These are phyloP conservation scores for Trichoderma brevicompactum DNA, from an alignment of 2,329 filamentous ascomycete species.

Conservation along the genomic window DNA sequence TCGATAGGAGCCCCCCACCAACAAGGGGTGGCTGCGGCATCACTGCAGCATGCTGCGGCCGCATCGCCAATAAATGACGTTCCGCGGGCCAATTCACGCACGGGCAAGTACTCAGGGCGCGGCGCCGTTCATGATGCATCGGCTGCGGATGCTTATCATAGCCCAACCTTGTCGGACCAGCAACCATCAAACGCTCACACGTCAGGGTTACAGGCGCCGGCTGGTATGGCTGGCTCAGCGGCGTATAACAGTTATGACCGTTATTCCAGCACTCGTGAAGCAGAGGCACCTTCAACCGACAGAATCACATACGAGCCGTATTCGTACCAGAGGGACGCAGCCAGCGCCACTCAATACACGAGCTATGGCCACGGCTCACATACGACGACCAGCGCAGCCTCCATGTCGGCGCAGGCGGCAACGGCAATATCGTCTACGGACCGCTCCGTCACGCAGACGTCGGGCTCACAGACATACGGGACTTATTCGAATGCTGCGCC, in stretches of 20 bases:
- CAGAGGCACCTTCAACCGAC: conserved; percentile 17
- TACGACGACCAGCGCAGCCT: conserved; percentile 30
- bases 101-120: conserved; percentile 41
- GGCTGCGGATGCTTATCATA: conserved; percentile 12
- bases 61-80: conserved; percentile 39
- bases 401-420: not conserved
- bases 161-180: conserved; percentile 22
- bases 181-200: conserved; percentile 1
- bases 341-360: conserved; percentile 31
- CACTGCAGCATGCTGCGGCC: conserved; percentile 40
- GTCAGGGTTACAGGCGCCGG: not conserved
- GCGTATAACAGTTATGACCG: conserved; percentile 34
- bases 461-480: conserved; percentile 23
- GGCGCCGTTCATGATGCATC: conserved; percentile 38
- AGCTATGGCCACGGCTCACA: conserved; percentile 39
- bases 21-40: conserved; percentile 5
- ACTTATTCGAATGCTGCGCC: conserved; percentile 3
- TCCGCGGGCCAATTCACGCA: conserved; percentile 42
- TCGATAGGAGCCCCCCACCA: conserved; percentile 35
- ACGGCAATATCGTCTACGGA: conserved; percentile 18
- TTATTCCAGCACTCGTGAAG: conserved; percentile 28
- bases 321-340: conserved; percentile 36
- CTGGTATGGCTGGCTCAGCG: conserved; percentile 19
- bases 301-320: conserved; percentile 42
- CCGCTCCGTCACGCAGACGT: conserved; percentile 19